Percentiles rank a stretch among this genome's conserved stretches.
Conservation (phyloP, 2,329 filamentous ascomycete species). For the Fusarium metavorans region DNA sequence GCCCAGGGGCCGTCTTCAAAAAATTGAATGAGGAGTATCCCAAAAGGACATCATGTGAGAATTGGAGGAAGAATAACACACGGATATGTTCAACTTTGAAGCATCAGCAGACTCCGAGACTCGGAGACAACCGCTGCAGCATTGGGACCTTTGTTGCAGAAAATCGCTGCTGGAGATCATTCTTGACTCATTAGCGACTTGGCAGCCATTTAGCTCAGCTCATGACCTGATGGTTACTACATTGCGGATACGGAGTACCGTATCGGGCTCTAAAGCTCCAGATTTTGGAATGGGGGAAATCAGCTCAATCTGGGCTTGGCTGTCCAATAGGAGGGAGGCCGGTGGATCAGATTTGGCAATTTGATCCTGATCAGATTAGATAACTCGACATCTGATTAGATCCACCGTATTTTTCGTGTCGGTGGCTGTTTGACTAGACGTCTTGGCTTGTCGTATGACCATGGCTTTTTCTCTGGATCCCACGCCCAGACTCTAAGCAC, state of each 20-base stretch:
- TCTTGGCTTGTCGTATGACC: background rate
- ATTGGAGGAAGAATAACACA: background rate
- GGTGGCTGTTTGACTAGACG: background rate
- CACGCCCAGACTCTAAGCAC: background rate
- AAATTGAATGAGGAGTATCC: background rate
- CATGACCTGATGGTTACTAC: background rate
- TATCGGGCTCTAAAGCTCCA: background rate
- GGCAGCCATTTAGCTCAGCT: background rate
- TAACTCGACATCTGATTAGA: background rate
- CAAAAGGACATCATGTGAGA: background rate
- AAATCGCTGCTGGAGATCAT: background rate
- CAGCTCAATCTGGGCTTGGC: background rate
- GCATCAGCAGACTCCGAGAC: background rate
- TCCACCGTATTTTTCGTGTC: background rate
- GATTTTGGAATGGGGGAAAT: background rate
- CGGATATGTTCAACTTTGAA: background rate
- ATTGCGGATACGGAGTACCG: background rate
- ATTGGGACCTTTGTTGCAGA: background rate
- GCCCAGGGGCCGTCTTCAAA: background rate
- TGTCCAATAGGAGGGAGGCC: background rate
- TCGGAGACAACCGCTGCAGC: background rate
- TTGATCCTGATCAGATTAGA: background rate
- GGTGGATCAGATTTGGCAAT: background rate
- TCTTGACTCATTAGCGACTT: background rate
- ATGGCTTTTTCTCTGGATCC: background rate